These are phyloP conservation scores for Populus alba DNA, from an alignment of 345 rosid species.

Conservation along the genomic window DNA sequence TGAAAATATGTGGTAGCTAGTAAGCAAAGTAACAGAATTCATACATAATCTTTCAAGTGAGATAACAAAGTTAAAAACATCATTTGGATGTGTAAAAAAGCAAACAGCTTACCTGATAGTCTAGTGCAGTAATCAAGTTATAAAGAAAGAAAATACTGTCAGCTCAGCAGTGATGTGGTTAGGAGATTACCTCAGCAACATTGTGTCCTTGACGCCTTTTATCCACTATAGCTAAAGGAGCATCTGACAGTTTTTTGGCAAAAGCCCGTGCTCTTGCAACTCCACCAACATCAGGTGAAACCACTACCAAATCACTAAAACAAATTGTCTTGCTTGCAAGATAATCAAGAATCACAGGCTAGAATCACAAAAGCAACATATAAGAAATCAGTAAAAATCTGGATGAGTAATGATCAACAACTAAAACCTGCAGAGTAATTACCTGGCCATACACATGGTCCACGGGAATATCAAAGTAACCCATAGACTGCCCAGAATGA, in stretches of 20 bases:
- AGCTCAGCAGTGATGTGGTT: not conserved
- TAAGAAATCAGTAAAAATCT: not conserved
- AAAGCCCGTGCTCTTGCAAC: conserved; percentile 34
- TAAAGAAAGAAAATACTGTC: not conserved
- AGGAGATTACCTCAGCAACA: conserved; percentile 74
- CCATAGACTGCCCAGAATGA: conserved; percentile 98
- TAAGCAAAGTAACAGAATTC: not conserved
- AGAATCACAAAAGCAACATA: not conserved
- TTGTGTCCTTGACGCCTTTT: conserved; percentile 55
- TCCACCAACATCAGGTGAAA: conserved; percentile 93
- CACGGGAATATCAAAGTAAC: conserved; percentile 92
- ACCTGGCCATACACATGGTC: conserved; percentile 97
- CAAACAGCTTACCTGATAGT: not conserved
- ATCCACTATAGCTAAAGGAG: conserved; percentile 34
- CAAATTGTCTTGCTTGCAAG: conserved; percentile 83
- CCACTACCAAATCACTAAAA: conserved; percentile 81
- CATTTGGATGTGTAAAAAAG: not conserved
- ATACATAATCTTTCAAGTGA: not conserved
- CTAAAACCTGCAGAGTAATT: not conserved
- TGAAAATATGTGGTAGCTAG: not conserved
- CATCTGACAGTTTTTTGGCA: conserved; percentile 33
- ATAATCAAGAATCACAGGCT: conserved; percentile 94
- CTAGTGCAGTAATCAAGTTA: not conserved
- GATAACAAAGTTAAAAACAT: not conserved
- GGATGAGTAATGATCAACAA: not conserved